phyloP scores from a whole-genome alignment of 805 yeast genomes.

The Sugiyamaella boreocaroliniensis region DNA sequence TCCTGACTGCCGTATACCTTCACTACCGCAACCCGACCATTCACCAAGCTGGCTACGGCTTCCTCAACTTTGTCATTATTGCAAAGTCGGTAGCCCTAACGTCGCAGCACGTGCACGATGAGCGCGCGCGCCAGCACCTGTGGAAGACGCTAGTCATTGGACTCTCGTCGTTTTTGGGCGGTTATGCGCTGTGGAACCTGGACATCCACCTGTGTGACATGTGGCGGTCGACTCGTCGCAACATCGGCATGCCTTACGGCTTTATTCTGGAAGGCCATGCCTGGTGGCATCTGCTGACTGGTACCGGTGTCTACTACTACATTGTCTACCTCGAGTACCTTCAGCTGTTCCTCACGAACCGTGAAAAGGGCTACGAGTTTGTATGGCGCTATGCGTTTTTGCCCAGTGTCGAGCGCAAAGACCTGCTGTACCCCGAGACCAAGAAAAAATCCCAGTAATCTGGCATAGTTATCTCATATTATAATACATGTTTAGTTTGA shows the following conservation, averaged over 20 bases:
- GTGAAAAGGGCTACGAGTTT: constrained; percentile 49
- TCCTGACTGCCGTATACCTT: constrained; percentile 66
- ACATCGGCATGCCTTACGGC: constrained; percentile 77
- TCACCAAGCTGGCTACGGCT: constrained; percentile 81
- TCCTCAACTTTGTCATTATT: constrained; percentile 68
- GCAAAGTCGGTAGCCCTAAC: constrained; percentile 51
- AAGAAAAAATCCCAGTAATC: no score
- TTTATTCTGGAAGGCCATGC: constrained; percentile 86
- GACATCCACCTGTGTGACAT: constrained; percentile 72
- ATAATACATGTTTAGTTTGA: no score
- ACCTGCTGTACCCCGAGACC: not conserved
- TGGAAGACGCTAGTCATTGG: constrained; percentile 54
- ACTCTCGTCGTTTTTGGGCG: constrained; percentile 55
- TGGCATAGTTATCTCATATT: no score
- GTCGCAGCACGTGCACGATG: constrained; percentile 45
- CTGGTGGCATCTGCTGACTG: constrained; percentile 90
- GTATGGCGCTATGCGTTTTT: constrained; percentile 54
- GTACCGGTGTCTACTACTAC: constrained; percentile 59
- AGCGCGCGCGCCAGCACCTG: constrained; percentile 41
- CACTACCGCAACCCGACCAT: constrained; percentile 74
- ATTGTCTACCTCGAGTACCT: constrained; percentile 72
- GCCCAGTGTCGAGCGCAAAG: constrained; percentile 35
- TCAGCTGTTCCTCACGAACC: constrained; percentile 56
- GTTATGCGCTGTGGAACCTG: constrained; percentile 81
- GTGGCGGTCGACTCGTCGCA: constrained; percentile 54